Conservation (phyloP, 2,329 filamentous ascomycete species). For the Botrytis paeoniae region DNA sequence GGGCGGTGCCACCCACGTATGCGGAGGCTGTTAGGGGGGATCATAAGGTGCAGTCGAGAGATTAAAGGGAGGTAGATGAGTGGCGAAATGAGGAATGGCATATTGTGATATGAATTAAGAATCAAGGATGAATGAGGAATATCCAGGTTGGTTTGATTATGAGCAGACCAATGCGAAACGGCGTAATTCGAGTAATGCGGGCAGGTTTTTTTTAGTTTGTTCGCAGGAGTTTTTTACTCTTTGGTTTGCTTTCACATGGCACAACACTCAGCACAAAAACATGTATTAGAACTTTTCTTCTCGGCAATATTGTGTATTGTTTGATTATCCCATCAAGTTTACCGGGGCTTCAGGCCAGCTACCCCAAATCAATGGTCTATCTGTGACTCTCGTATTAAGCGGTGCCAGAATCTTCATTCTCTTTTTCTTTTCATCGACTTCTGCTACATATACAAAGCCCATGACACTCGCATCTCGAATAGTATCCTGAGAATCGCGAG, state of each 20-base stretch:
- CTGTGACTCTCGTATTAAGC: slow-evolving; percentile 75
- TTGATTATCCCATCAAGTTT: slow-evolving; percentile 19
- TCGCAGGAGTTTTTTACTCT: neutral
- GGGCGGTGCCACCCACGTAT: slow-evolving; percentile 74
- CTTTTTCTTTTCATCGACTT: slow-evolving; percentile 81
- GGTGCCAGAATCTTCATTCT: slow-evolving; percentile 81
- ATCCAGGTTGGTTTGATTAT: neutral
- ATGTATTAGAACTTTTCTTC: neutral
- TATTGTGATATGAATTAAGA: neutral
- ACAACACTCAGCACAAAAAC: neutral
- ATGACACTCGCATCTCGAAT: slow-evolving; percentile 81
- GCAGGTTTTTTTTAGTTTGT: neutral
- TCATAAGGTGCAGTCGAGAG: slow-evolving; percentile 72
- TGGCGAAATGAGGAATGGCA: neutral
- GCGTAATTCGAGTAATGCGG: neutral
- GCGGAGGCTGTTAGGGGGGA: slow-evolving; percentile 87
- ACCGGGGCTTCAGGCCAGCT: slow-evolving; percentile 74
- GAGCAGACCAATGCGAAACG: neutral
- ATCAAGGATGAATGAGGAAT: neutral
- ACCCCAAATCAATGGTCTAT: slow-evolving; percentile 78
- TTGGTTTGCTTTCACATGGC: neutral
- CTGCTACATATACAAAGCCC: slow-evolving; percentile 89
- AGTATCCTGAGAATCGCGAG: slow-evolving; percentile 65
- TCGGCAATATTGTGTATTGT: neutral
- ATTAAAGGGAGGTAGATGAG: slow-evolving; percentile 25